Evolutionary conservation across 2,329 filamentous ascomycete genomes (phyloP).

Genomic region (Fusarium agapanthi): DNA sequence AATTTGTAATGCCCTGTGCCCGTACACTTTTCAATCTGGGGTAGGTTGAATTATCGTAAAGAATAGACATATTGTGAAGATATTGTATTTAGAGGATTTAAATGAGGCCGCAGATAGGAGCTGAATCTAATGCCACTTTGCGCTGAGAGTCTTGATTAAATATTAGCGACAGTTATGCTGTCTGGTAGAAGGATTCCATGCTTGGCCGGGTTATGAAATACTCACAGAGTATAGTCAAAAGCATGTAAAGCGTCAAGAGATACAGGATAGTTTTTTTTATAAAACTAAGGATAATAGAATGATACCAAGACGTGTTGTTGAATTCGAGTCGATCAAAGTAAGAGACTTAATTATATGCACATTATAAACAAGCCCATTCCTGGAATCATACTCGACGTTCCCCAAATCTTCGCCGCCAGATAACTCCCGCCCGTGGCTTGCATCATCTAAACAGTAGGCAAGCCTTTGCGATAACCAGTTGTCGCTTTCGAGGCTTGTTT

Average conservation of each 20-base stretch:
- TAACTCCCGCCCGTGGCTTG: too few species aligned
- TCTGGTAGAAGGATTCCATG: background rate
- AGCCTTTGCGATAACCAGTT: too few species aligned
- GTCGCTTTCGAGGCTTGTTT: too few species aligned
- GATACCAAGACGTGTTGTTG: accelerated
- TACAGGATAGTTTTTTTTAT: accelerated
- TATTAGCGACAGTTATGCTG: accelerated
- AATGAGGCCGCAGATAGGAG: too few species aligned
- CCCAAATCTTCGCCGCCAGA: too few species aligned
- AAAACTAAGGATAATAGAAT: accelerated
- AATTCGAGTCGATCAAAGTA: accelerated
- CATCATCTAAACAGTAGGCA: accelerated
- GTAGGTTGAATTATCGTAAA: too few species aligned
- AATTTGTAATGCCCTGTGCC: too few species aligned
- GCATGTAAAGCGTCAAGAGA: background rate
- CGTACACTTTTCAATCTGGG: too few species aligned
- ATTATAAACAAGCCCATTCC: too few species aligned
- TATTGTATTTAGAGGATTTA: too few species aligned
- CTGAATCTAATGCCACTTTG: background rate
- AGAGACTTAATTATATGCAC: accelerated
- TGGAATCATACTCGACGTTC: too few species aligned
- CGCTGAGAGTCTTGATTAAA: accelerated
- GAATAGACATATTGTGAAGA: too few species aligned
- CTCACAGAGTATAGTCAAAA: accelerated
- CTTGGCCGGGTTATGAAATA: accelerated